Evolutionary conservation across 345 rosid species (phyloP), one percentile per base, ranked within the genome.

Genomic region (Eucalyptus urophylla): DNA sequence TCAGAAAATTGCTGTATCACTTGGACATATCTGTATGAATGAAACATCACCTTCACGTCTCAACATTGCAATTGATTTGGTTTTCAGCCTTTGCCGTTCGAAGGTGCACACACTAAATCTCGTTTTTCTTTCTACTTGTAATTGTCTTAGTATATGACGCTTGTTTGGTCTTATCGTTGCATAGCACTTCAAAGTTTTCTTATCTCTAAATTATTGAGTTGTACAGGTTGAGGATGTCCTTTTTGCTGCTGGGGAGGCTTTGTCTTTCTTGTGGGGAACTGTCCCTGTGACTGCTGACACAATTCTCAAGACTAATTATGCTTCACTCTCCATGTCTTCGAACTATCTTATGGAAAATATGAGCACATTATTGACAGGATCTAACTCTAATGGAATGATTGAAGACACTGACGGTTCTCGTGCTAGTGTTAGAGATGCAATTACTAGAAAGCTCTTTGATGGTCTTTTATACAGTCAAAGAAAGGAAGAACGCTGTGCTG

Each of bases 401-500:
- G 95, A 92, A 90, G 90, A 83, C 87, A 88, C 89, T 87, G 97
- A 91, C 76, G 96, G 94, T 90, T 93, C 91, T 88, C 97, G 80
- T 90, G 91, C 89, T 60, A 83, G 86, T 88, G 93, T 93, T 90
- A 94, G 97, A 94, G 97, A 96, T 89, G 92, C 92, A 90, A 93
- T 97, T 86, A 91, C 93, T 53, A 93, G 93, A 93, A 95, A 97
- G 91, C 95, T 97, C 88, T 97, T 97, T 91, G 96, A 97, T 90
- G 92, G 85, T 91, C 99, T 97, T 89, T 92, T 97, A 58, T 97
- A 94, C 89, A 96, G 99, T 88, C 95, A 91, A 90, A 95, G 99
- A 93, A 97, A 96, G 91, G 99, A 97, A 91, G 99, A 97, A 95
- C 95, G 99, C 80, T 97, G 99, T 92, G 97, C 99, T 94, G 99